Base-by-base conservation (phyloP, 352 stramenopile species). In the Pythium catenulatum region DNA sequence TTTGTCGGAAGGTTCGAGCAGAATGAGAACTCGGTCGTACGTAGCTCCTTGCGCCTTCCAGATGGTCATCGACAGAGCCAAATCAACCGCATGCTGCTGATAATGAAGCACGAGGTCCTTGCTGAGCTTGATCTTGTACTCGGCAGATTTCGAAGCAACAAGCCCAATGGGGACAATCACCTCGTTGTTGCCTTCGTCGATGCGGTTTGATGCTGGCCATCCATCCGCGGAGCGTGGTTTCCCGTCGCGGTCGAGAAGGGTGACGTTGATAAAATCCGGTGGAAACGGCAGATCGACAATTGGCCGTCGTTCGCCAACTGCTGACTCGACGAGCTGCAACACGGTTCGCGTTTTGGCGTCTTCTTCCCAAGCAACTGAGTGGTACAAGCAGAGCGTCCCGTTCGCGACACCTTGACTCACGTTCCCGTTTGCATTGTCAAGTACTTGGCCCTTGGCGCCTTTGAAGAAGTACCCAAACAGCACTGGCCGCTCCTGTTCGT, bases 391-490 rank as follows among this genome's bases (percentile, higher is more conserved):
- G 8, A 19, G 25, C 3, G 63, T 61, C 34, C 77, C 77, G 27
- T 84, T 84, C 7, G 52, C 77, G 5, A 84, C 25, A 58, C 48
- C 77, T 1, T 19, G n/a, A 1, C n/a, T 3, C 1, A 84, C 63
- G 39, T 84, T 84, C 4, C 77, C 45, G 46, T 84, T 84, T 7
- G 23, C 32, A 43, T 84, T 84, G 41, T 84, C 77, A 11, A 84
- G 68, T 21, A 85, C 23, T 30, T 85, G 78, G 17, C 52, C 78
- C 30, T 4, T 6, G 8, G 78, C 66, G 25, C 78, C 78, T 30
- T 79, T 77, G 30, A 79, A 79, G 59, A 85, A 85, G 36, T 85
- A 85, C 3, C 66, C 78, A 32, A 85, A 85, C 13, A 85, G 41
- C 23, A 4, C 34, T 23, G 78, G 78, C n/a, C 54, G n/a, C 3